Conservation (phyloP, 345 rosid genomes). For the Punica granatum region DNA sequence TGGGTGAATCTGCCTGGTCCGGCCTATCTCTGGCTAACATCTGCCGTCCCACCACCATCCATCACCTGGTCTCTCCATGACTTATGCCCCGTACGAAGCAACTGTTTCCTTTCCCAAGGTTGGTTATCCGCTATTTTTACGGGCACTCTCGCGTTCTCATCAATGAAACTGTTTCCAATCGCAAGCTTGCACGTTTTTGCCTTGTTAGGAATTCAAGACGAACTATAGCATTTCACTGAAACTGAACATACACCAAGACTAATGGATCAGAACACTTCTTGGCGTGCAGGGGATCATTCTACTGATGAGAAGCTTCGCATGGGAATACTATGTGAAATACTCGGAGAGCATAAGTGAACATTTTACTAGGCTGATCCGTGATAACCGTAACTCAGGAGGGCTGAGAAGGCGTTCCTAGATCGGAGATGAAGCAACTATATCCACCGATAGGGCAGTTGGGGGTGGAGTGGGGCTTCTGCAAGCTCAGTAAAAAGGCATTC, state of each 20-base stretch:
- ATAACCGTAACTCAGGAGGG: too few species aligned
- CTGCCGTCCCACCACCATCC: conserved; percentile 38
- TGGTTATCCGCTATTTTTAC: background rate
- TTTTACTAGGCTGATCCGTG: too few species aligned
- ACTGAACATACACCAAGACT: background rate
- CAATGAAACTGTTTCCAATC: background rate
- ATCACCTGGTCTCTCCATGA: conserved; percentile 22
- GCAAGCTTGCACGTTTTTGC: background rate
- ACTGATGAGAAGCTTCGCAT: too few species aligned
- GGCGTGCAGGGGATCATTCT: too few species aligned
- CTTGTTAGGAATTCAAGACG: background rate
- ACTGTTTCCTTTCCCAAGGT: background rate
- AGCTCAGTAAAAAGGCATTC: background rate
- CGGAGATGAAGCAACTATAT: too few species aligned
- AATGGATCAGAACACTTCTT: too few species aligned
- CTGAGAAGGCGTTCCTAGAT: background rate
- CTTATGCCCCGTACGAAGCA: background rate
- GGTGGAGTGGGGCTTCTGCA: background rate
- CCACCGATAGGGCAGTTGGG: background rate
- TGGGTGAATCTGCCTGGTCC: conserved; percentile 53
- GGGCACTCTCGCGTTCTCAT: background rate
- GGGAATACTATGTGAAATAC: too few species aligned
- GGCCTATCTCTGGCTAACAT: conserved; percentile 28
- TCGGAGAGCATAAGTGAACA: too few species aligned
- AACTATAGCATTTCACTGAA: background rate